Evolutionary conservation across 805 yeast genomes (phyloP).

Genomic region (Yamadazyma sp.): DNA sequence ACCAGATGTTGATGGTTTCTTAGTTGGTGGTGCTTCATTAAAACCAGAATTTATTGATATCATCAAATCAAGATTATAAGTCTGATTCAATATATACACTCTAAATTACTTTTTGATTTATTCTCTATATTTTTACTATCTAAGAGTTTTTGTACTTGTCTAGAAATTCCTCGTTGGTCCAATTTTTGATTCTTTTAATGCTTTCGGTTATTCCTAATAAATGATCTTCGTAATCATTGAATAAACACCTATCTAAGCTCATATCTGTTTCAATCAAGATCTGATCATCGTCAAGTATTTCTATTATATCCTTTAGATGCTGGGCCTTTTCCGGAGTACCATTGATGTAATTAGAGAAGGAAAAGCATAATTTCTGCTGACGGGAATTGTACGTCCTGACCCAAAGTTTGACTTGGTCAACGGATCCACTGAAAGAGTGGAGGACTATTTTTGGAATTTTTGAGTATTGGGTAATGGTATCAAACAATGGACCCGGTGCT

Average conservation of each 20-base stretch:
- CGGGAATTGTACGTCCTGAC: constrained; percentile 26
- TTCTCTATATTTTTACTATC: neutral
- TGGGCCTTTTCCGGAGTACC: constrained; percentile 28
- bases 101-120: neutral
- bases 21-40: constrained; percentile 98
- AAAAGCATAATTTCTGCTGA: constrained; percentile 39
- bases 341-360: constrained; percentile 53
- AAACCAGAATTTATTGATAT: constrained; percentile 98
- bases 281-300: constrained; percentile 17
- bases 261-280: constrained; percentile 37
- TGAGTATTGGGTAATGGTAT: constrained; percentile 26
- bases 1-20: constrained; percentile 95
- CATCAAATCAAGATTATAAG: constrained; percentile 81
- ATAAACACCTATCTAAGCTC: constrained; percentile 24
- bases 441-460: constrained; percentile 49
- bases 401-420: constrained; percentile 60
- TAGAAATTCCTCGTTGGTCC: constrained; percentile 12
- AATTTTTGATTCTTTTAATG: constrained; percentile 11
- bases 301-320: constrained; percentile 17
- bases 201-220: constrained; percentile 20
- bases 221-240: constrained; percentile 19
- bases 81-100: neutral
- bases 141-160: neutral
- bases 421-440: constrained; percentile 85
- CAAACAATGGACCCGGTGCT: constrained; percentile 62